phyloP scores from a whole-genome alignment of 305 asterid genomes.

The Fraxinus platypoda region DNA sequence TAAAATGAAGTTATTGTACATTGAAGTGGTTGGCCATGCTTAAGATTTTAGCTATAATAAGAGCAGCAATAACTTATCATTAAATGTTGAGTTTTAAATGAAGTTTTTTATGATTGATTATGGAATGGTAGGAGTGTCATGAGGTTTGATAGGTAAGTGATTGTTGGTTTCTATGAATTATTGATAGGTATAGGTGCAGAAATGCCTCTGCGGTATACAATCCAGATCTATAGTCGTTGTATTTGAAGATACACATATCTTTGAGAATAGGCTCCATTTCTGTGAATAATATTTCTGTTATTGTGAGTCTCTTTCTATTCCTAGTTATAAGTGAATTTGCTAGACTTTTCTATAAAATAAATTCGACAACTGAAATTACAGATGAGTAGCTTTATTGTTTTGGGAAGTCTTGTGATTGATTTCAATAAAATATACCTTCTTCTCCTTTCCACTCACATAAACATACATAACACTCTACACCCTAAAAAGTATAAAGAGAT shows the following conservation, averaged over 20 bases:
- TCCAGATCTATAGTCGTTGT: neutral
- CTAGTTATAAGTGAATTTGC: neutral
- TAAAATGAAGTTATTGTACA: slow-evolving; percentile 1
- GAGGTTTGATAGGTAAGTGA: too few species aligned
- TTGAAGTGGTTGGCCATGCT: neutral
- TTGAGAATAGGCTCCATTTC: neutral
- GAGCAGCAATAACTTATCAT: neutral
- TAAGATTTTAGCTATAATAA: slow-evolving; percentile 8
- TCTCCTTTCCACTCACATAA: neutral
- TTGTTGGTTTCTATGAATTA: too few species aligned
- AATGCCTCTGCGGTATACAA: neutral
- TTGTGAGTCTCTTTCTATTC: neutral
- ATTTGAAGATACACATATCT: neutral
- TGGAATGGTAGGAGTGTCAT: too few species aligned
- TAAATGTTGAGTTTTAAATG: too few species aligned
- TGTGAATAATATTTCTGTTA: neutral
- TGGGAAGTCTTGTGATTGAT: neutral
- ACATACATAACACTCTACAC: neutral
- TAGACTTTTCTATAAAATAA: neutral
- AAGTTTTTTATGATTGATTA: too few species aligned
- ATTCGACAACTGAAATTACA: neutral
- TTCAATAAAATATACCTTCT: neutral
- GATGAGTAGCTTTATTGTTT: neutral
- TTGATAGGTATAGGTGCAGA: neutral
- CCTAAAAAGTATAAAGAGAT: neutral